Percentiles rank a stretch among this genome's conserved stretches.
phyloP scores from a whole-genome alignment of 805 yeast genomes.

The Kuraishia molischiana region DNA sequence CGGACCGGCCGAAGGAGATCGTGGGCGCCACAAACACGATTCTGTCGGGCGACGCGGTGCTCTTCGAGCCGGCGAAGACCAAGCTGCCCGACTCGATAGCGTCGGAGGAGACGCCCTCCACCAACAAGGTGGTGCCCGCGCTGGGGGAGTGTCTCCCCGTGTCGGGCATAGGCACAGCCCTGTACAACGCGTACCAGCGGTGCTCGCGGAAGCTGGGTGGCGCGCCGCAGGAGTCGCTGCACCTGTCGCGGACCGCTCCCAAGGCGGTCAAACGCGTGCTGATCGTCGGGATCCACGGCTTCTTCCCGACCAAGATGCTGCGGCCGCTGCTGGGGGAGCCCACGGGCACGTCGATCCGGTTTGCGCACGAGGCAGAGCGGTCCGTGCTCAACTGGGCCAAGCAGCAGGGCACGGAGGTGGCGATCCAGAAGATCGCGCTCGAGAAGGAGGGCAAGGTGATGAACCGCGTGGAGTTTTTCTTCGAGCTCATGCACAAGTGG shows the following conservation, averaged over 20 bases:
- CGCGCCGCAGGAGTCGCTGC: constrained; percentile 1
- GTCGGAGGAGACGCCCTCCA: not conserved
- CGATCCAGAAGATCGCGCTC: constrained; percentile 83
- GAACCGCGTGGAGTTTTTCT: constrained; percentile 77
- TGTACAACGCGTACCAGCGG: not conserved
- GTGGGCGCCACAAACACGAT: not conserved
- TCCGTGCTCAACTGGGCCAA: constrained; percentile 62
- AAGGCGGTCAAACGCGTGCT: constrained; percentile 44
- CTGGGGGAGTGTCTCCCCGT: constrained; percentile 17
- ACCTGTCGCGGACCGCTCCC: constrained; percentile 8
- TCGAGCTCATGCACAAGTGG: constrained; percentile 64
- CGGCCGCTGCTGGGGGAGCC: constrained; percentile 91
- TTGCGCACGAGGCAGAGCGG: constrained; percentile 83
- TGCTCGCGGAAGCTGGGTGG: not conserved
- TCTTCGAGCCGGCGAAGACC: constrained; percentile 12
- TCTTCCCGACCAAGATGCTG: constrained; percentile 81
- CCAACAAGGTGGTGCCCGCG: constrained; percentile 18
- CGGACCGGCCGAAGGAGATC: not conserved
- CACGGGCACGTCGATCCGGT: constrained; percentile 87
- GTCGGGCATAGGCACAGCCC: constrained; percentile 4
- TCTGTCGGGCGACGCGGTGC: constrained; percentile 10
- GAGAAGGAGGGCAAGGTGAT: constrained; percentile 90
- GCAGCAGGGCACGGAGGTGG: constrained; percentile 30
- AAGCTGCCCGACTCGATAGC: constrained; percentile 1
- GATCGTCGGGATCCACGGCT: constrained; percentile 92